Evolutionary conservation across 2,329 filamentous ascomycete genomes (phyloP).

Genomic region (Talaromyces sp.): DNA sequence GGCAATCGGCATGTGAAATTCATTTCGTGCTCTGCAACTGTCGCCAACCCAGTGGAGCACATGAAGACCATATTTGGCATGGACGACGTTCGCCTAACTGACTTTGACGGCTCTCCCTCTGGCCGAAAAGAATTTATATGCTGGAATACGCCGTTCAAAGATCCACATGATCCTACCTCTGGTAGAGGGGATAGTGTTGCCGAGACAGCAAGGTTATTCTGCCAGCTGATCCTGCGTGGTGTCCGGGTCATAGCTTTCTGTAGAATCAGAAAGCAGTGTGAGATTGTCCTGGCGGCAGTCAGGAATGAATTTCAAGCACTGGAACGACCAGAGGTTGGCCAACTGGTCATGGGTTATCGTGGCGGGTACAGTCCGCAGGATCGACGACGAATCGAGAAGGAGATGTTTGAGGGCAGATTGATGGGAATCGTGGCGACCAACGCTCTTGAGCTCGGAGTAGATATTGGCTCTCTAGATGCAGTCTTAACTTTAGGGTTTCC

Average conservation of each 20-base stretch:
- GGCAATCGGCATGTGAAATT: slow-evolving; percentile 84
- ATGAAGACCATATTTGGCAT: slow-evolving; percentile 94
- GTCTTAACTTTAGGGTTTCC: slow-evolving; percentile 93
- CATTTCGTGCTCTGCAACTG: slow-evolving; percentile 92
- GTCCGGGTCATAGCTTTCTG: slow-evolving; percentile 93
- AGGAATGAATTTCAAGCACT: slow-evolving; percentile 70
- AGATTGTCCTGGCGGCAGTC: slow-evolving; percentile 74
- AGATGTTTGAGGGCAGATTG: slow-evolving; percentile 96
- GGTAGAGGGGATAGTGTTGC: slow-evolving; percentile 76
- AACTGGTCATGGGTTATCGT: slow-evolving; percentile 88
- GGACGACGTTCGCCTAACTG: slow-evolving; percentile 71
- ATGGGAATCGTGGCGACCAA: slow-evolving; percentile 91
- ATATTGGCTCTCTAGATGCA: slow-evolving; percentile 90
- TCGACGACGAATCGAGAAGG: slow-evolving; percentile 76
- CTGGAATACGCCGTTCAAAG: slow-evolving; percentile 96
- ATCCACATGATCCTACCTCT: slow-evolving; percentile 78
- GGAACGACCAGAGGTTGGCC: slow-evolving; percentile 68
- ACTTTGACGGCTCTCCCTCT: slow-evolving; percentile 89
- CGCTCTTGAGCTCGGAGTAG: slow-evolving; percentile 87
- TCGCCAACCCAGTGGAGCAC: slow-evolving; percentile 85
- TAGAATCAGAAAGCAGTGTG: slow-evolving; percentile 79
- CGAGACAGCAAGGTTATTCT: slow-evolving; percentile 87
- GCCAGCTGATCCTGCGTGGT: slow-evolving; percentile 79
- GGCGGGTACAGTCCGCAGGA: slow-evolving; percentile 94
- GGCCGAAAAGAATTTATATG: slow-evolving; percentile 92